phyloP scores from a whole-genome alignment of 176 grass and related monocot species.

The Leersia perrieri region DNA sequence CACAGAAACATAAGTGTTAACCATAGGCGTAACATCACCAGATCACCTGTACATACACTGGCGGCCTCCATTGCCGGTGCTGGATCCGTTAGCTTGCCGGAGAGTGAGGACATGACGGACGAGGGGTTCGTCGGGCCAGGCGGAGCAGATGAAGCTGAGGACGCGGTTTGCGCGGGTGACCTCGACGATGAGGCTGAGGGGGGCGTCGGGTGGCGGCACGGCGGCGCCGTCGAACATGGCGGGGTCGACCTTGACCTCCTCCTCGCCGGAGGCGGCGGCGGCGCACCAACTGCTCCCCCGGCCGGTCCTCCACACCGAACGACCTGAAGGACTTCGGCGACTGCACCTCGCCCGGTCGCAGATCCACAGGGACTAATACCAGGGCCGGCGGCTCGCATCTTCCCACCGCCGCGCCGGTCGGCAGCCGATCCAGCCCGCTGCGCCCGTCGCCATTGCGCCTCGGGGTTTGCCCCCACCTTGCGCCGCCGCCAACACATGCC shows the following conservation, averaged over 20 bases:
- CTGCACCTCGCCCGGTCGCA: too few species aligned
- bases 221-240: conserved; percentile 88
- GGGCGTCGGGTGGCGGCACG: conserved; percentile 32
- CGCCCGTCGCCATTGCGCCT: too few species aligned
- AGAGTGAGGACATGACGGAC: conserved; percentile 65
- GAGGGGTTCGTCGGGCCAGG: conserved; percentile 67
- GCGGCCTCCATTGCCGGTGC: conserved; percentile 32
- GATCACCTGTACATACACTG: conserved; percentile 47
- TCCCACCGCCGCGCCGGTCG: too few species aligned
- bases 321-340: conserved; percentile 54
- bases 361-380: too few species aligned
- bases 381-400: too few species aligned
- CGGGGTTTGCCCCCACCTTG: too few species aligned
- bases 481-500: too few species aligned
- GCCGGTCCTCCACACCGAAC: conserved; percentile 68
- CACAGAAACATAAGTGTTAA: too few species aligned
- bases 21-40: background rate
- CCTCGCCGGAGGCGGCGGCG: conserved; percentile 22
- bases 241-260: conserved; percentile 80
- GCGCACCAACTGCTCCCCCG: conserved; percentile 90
- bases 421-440: too few species aligned
- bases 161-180: conserved; percentile 51
- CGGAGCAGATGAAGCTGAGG: conserved; percentile 75
- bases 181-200: conserved; percentile 83
- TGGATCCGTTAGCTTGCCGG: background rate